Evolutionary conservation across 345 rosid species (phyloP).

Genomic region (Acer yangbiense): DNA sequence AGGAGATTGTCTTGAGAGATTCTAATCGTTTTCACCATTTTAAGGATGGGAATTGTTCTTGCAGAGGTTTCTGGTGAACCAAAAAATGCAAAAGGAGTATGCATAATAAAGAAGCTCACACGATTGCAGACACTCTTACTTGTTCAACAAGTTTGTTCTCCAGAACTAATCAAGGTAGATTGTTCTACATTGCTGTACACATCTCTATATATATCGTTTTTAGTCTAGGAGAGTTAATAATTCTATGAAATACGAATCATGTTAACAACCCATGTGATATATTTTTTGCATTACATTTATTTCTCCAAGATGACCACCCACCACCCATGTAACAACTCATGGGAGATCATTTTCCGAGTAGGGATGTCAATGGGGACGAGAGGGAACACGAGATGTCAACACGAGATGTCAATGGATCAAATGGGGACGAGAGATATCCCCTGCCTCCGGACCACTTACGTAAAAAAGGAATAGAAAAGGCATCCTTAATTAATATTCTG

Average conservation of each 20-base stretch:
- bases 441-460: too few relatives aligned
- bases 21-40: slow-evolving; percentile 72
- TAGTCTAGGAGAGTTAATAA: too few relatives aligned
- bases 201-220: too few relatives aligned
- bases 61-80: slow-evolving; percentile 74
- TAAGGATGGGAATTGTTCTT: slow-evolving; percentile 66
- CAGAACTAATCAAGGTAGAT: background rate
- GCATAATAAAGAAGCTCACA: background rate
- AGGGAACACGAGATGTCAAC: too few relatives aligned
- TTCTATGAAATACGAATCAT: too few relatives aligned
- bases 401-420: too few relatives aligned
- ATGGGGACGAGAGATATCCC: too few relatives aligned
- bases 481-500: background rate
- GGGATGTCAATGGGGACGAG: too few relatives aligned
- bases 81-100: background rate
- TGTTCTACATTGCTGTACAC: too few relatives aligned
- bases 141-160: background rate
- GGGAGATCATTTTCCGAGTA: too few relatives aligned
- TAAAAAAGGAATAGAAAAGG: background rate
- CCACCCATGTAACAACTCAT: background rate
- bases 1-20: slow-evolving; percentile 72
- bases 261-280: background rate
- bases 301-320: too few relatives aligned
- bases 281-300: background rate
- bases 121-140: background rate